Base-by-base conservation (phyloP, 768 basidiomycete genomes). In the Russula foetens region DNA sequence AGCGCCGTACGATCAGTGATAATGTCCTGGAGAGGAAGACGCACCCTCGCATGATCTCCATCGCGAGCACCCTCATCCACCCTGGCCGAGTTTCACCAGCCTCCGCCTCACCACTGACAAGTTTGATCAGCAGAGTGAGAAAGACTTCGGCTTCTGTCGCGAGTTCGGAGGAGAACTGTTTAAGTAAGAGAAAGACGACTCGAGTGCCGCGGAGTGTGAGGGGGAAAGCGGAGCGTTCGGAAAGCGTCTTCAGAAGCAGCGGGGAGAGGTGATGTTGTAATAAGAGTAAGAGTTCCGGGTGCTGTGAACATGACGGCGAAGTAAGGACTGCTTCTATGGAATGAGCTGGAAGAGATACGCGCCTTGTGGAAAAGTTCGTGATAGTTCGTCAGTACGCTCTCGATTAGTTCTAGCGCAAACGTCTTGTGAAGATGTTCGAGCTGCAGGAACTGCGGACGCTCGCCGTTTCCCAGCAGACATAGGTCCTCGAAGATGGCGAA, bases 361-460 rank as follows among this genome's bases (percentile, higher is more conserved):
- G 90, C 94, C 77, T 87, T 83, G 53, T 88, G 81, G 70, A 95
- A 94, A 0, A 92, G 90, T 55, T 81, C 81, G 63, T 92, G 86
- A 67, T 95, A 94, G 69, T 95, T 85, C 7, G 92, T 94, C 53
- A 99, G 75, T 2, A 98, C 91, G 67, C 95, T 98, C 75, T 99
- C 96, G 39, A 98, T 92, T 55, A 98, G 75, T 73, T 99, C 96
- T n/a, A 99, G 75, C 0, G 94, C 92, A 66, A 98, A 98, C 0
- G 97, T 98, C 72, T 94, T 88, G 67, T 90, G 90, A 47, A 98
- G 75, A 53, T 79, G 83, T 23, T 90, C 85, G 48, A 98, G 81
- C 64, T 86, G 85, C 60, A 97, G 77, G 68, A 97, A 91, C 23
- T 53, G 61, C 3, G 61, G 56, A 17, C 70, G 33, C 33, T 93